Conservation (phyloP, 441 rosid species). For the Pelargonium myrrhifolium region DNA sequence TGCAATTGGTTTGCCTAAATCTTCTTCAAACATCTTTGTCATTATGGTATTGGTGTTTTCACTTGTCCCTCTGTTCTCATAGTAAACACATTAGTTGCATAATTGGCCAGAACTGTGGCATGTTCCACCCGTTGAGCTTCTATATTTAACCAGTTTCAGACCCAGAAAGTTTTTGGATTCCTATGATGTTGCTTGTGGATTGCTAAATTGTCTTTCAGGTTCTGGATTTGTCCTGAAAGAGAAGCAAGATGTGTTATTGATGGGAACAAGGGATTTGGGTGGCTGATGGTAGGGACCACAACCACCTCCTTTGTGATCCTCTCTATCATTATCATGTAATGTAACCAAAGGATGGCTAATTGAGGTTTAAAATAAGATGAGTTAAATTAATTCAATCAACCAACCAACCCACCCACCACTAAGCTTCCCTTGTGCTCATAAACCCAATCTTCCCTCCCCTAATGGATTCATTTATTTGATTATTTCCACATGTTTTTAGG, state of each 20-base stretch:
- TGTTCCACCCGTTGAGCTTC: slow-evolving; percentile 15
- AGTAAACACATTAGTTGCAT: background rate
- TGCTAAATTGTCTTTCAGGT: slow-evolving; percentile 12
- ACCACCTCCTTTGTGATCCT: slow-evolving; percentile 16
- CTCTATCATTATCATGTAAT: background rate
- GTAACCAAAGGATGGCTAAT: slow-evolving; percentile 22
- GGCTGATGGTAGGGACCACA: slow-evolving; percentile 32
- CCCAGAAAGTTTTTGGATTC: slow-evolving; percentile 20
- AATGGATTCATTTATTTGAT: slow-evolving; percentile 21
- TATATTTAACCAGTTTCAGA: too few relatives aligned
- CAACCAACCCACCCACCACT: slow-evolving; percentile 38
- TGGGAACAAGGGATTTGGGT: slow-evolving; percentile 19
- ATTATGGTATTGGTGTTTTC: background rate
- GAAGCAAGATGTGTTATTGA: slow-evolving; percentile 15
- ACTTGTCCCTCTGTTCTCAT: background rate
- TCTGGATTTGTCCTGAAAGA: slow-evolving; percentile 26
- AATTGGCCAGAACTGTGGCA: background rate
- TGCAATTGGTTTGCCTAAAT: background rate
- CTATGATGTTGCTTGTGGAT: slow-evolving; percentile 19
- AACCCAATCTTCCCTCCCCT: slow-evolving; percentile 18
- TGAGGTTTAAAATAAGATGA: slow-evolving; percentile 20
- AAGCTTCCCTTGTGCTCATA: slow-evolving; percentile 21
- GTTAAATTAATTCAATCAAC: slow-evolving; percentile 27
- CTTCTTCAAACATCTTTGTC: background rate
- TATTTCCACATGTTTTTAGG: slow-evolving; percentile 32